Evolutionary conservation across 1,139 yeast genomes (phyloP).

Genomic region (Saccharomyces hybrid): DNA sequence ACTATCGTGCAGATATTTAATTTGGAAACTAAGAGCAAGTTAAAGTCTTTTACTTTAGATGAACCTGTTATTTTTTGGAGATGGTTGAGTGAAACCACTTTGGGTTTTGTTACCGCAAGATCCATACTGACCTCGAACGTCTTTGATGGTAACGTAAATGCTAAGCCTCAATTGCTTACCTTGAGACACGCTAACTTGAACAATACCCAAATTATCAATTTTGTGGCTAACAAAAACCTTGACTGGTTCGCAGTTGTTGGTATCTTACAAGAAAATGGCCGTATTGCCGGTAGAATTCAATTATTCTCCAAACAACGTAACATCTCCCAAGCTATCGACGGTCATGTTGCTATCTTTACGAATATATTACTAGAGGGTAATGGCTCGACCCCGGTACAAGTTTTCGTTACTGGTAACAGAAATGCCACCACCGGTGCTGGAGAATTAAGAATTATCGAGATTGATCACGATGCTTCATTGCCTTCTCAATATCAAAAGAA

Average conservation of each 20-base stretch:
- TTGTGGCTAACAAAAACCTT: slow-evolving; percentile 70
- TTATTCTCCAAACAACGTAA: slow-evolving; percentile 80
- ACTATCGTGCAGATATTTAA: slow-evolving; percentile 93
- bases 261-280: slow-evolving; percentile 88
- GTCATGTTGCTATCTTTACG: slow-evolving; percentile 92
- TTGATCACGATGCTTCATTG: slow-evolving; percentile 80
- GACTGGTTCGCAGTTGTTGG: slow-evolving; percentile 97
- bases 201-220: slow-evolving; percentile 84
- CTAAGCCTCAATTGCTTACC: slow-evolving; percentile 70
- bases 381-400: slow-evolving; percentile 56
- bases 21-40: slow-evolving; percentile 75
- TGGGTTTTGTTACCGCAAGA: slow-evolving; percentile 80
- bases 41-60: slow-evolving; percentile 77
- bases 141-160: slow-evolving; percentile 67
- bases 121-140: slow-evolving; percentile 76
- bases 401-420: slow-evolving; percentile 83
- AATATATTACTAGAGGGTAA: slow-evolving; percentile 68
- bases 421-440: slow-evolving; percentile 73
- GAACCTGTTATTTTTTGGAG: slow-evolving; percentile 95
- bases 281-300: slow-evolving; percentile 95
- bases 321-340: slow-evolving; percentile 94
- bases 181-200: slow-evolving; percentile 75
- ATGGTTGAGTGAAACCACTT: slow-evolving; percentile 67
- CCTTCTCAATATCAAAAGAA: slow-evolving; percentile 79
- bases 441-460: slow-evolving; percentile 86